These are phyloP conservation scores for Raphanus raphanistrum DNA, from an alignment of 345 rosid genomes.

Conservation along the genomic window DNA sequence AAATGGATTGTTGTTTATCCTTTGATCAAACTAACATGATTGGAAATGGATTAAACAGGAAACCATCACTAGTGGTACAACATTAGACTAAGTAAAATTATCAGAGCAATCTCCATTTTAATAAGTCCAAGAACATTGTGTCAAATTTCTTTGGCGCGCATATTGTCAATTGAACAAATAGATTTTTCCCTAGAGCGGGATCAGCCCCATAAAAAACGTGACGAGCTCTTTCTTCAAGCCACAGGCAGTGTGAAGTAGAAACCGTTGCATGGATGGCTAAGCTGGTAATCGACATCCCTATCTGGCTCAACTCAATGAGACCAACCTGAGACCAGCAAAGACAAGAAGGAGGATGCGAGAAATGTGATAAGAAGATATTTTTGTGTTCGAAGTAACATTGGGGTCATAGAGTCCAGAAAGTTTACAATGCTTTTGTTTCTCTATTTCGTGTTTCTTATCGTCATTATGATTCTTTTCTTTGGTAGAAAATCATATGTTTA, in stretches of 20 bases:
- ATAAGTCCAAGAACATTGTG: constrained; percentile 46
- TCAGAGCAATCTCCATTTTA: constrained; percentile 36
- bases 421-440: neutral
- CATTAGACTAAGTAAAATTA: neutral
- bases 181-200: constrained; percentile 44
- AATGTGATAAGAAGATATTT: neutral
- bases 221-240: constrained; percentile 57
- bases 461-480: too few species aligned
- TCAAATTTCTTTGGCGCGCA: constrained; percentile 55
- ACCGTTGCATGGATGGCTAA: too few species aligned
- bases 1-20: constrained; percentile 2
- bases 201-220: constrained; percentile 47
- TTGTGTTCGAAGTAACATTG: constrained; percentile 55
- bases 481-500: too few species aligned
- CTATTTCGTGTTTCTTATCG: neutral
- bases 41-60: constrained; percentile 8
- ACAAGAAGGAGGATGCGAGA: constrained; percentile 35
- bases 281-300: too few species aligned
- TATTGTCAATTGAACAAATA: constrained; percentile 40
- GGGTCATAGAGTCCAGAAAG: constrained; percentile 43
- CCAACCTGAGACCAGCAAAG: constrained; percentile 36
- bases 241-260: too few species aligned
- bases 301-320: neutral
- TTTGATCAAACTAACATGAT: neutral
- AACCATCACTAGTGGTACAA: neutral